Evolutionary conservation across 768 basidiomycete genomes (phyloP).

Genomic region (Suillus alpinus): DNA sequence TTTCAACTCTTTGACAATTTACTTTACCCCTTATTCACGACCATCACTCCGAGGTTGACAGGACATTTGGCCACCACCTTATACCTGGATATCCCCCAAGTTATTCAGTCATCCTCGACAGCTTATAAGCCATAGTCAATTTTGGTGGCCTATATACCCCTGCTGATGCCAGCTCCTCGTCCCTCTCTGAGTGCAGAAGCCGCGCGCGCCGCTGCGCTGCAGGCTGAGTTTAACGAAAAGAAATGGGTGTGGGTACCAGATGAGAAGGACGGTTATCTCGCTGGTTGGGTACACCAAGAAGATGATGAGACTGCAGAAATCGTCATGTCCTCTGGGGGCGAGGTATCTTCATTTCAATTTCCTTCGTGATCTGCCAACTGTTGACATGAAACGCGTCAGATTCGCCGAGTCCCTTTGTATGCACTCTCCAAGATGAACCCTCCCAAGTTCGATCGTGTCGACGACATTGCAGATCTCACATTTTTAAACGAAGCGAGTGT

Average conservation of each 20-base stretch:
- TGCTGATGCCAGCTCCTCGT: constrained; percentile 46
- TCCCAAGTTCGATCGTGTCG: constrained; percentile 96
- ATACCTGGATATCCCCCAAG: background rate
- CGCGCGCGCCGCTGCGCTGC: constrained; percentile 81
- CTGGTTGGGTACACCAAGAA: constrained; percentile 90
- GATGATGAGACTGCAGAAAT: constrained; percentile 83
- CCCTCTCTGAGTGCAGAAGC: constrained; percentile 63
- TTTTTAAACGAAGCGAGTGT: constrained; percentile 98
- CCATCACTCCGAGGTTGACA: background rate
- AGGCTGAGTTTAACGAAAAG: constrained; percentile 97
- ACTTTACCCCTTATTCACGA: constrained; percentile 1
- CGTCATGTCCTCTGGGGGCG: constrained; percentile 79
- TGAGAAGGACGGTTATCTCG: constrained; percentile 86
- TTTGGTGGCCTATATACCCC: background rate
- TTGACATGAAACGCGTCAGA: constrained; percentile 33
- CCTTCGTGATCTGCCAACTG: background rate
- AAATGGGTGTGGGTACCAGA: constrained; percentile 99
- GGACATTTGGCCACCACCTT: background rate
- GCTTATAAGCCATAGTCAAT: background rate
- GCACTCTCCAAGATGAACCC: constrained; percentile 95
- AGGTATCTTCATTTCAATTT: constrained; percentile 44
- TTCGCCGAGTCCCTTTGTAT: constrained; percentile 71
- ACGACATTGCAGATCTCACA: constrained; percentile 97
- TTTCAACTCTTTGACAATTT: background rate
- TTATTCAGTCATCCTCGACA: background rate